Base-by-base conservation (phyloP, 176 grass and related monocot genomes). In the Oryza rufipogon region DNA sequence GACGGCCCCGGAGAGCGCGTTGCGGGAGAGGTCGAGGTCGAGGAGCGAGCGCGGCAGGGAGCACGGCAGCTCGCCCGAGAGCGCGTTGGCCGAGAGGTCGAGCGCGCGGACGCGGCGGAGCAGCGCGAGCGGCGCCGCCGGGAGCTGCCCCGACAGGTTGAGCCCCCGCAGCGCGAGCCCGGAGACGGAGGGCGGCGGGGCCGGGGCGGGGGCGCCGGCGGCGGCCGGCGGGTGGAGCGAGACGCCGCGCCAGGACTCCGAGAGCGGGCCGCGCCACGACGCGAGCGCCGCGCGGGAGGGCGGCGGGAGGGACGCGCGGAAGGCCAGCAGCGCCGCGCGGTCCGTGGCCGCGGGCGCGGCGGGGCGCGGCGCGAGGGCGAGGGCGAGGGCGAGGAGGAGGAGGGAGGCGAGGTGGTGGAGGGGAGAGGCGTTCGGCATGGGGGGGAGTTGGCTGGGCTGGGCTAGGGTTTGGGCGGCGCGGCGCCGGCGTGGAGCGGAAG, bases 1-100 rank as follows among this genome's bases (percentile, higher is more conserved):
- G 70, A 94, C 68, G 39, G 84, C 82, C n/a, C 92, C 95, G 19
- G 88, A 93, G 80, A 97, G 91, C 22, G 87, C 38, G 87, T 97
- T 97, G 70, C 79, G 34, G 19, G 90, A 84, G 85, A 97, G 86
- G 89, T 92, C 91, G 33, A 97, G 81, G 76, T 16, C 9, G 16
- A 42, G 34, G 75, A 97, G 90, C 44, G 81, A 77, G 51, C 86
- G 88, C 22, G 90, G 94, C 54, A 96, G 86, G 73, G 82, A 77
- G 80, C 91, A 87, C 33, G 92, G 86, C 34, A 97, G 90, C 30
- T 83, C 71, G 1, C 92, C 95, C 5, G 64, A 65, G 8, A 97
- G 90, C 63, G 87, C 83, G 77, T 84, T 87, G 45, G n/a, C 36
- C 23, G 84, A 70, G 51, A 97, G 90, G 49, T 92, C 78, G 67